Base-by-base conservation (phyloP, 306 rosid genomes). In the Vachellia pachyceras region DNA sequence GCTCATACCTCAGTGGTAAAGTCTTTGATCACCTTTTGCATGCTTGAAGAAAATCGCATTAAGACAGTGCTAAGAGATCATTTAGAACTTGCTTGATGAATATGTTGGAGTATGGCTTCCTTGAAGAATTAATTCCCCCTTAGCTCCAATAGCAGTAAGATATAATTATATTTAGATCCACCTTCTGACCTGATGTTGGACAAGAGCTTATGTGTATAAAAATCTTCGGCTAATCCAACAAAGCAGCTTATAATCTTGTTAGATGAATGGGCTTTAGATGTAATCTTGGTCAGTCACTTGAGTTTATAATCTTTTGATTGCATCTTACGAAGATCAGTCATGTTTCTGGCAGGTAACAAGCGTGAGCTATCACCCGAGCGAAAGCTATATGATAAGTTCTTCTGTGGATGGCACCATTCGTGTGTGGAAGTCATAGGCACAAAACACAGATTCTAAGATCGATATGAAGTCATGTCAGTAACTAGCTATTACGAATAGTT, bases 1-100 rank as follows among this genome's bases (percentile, higher is more conserved):
- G 98, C 98, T 39, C 99, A 95, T 82, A 75, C 88, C 11, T 90
- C 98, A n/a, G 94, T 92, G 92, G 98, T 95, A 95, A 82, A 40
- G 36, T 61, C 50, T 72, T 68, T 45, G 4, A 5, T 29, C 44
- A 0, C 25, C 57, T 22, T 72, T 50, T 37, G 58, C 69, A 0
- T 78, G 82, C 33, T 79, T 10, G 8, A 79, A 57, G 77, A 47
- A 76, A 82, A 23, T 29, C 42, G 50, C 72, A 25, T 50, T 40
- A 5, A 42, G 69, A 55, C 64, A 36, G 5, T 20, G 74, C 82
- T 67, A 7, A 47, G 69, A 73, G 82, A 69, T 60, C 20, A 63
- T 54, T 54, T n/a, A 54, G 60, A 50, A 50, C 23, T 7, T 47
- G 4, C 39, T 22, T 69, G 71, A 68, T 7, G 69, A 46, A 52